Evolutionary conservation across 1,284 basidiomycete species (phyloP).

Genomic region (Sporisorium exsertum): DNA sequence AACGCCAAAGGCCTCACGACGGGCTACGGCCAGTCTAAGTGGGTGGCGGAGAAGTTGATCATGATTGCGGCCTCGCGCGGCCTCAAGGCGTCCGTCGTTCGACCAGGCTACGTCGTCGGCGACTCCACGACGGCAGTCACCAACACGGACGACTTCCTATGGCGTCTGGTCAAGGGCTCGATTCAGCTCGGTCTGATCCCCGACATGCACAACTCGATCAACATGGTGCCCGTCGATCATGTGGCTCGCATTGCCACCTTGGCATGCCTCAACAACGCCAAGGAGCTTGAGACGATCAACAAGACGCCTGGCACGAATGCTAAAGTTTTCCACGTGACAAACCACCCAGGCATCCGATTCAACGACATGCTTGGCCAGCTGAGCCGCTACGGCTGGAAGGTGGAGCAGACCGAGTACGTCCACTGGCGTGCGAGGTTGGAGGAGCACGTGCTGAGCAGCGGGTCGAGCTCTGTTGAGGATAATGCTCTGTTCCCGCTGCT

Average conservation of each 20-base stretch:
- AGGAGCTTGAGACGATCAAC: slow-evolving; percentile 26
- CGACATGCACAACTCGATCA: slow-evolving; percentile 97
- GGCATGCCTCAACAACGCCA: slow-evolving; percentile 53
- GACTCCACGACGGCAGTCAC: slow-evolving; percentile 85
- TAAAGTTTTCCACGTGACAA: slow-evolving; percentile 88
- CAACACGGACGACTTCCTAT: slow-evolving; percentile 99
- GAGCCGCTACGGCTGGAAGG: slow-evolving; percentile 82
- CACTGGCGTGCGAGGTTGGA: slow-evolving; percentile 92
- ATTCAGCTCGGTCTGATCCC: slow-evolving; percentile 94
- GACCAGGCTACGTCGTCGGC: slow-evolving; percentile 96
- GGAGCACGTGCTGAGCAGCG: slow-evolving; percentile 81
- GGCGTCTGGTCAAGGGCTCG: slow-evolving; percentile 97
- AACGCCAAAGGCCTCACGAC: slow-evolving; percentile 82
- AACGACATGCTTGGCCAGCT: slow-evolving; percentile 86
- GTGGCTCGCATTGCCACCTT: slow-evolving; percentile 83
- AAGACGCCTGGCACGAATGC: slow-evolving; percentile 74
- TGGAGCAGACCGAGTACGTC: slow-evolving; percentile 85
- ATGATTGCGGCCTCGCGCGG: slow-evolving; percentile 90
- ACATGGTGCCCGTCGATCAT: slow-evolving; percentile 98
- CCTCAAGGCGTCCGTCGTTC: slow-evolving; percentile 85
- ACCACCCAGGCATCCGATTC: slow-evolving; percentile 87
- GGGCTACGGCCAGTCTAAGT: slow-evolving; percentile 97
- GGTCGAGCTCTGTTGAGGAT: slow-evolving; percentile 75
- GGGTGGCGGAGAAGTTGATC: slow-evolving; percentile 95
- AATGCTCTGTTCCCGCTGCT: slow-evolving; percentile 97